Conservation (phyloP, 306 rosid genomes). For the Bauhinia variegata region DNA sequence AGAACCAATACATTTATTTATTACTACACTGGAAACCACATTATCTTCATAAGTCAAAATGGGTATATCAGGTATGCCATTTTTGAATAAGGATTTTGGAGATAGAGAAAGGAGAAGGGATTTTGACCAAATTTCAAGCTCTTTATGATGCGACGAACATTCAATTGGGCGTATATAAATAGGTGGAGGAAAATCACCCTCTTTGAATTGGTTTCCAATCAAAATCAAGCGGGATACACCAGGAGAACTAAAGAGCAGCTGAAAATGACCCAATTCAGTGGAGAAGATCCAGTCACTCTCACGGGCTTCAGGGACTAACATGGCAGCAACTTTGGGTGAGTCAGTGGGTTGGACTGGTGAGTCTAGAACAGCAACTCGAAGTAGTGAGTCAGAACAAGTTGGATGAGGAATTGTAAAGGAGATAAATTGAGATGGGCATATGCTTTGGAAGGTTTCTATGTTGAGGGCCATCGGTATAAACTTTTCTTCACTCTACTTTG, state of each 20-base stretch:
- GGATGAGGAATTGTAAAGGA: conserved; percentile 70
- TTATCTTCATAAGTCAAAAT: conserved; percentile 69
- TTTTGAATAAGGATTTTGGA: conserved; percentile 60
- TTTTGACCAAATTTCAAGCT: conserved; percentile 53
- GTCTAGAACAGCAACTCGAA: conserved; percentile 83
- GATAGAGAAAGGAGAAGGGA: conserved; percentile 75
- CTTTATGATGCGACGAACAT: conserved; percentile 29
- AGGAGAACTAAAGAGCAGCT: conserved; percentile 63
- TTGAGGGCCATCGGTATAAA: conserved; percentile 54
- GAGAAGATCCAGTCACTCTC: conserved; percentile 88
- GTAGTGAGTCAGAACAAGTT: conserved; percentile 42
- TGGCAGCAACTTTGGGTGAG: conserved; percentile 60
- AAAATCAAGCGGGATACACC: conserved; percentile 68
- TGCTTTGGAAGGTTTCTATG: conserved; percentile 48
- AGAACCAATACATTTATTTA: conserved; percentile 56
- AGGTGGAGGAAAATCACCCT: not conserved
- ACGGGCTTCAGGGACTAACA: conserved; percentile 73
- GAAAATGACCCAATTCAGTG: conserved; percentile 70
- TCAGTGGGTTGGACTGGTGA: too few species aligned
- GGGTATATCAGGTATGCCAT: conserved; percentile 67
- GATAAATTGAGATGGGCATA: conserved; percentile 62
- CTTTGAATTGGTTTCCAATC: conserved; percentile 46
- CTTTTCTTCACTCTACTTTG: not conserved
- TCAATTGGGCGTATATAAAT: conserved; percentile 47
- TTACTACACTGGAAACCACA: conserved; percentile 51